These are phyloP conservation scores for Brettanomyces bruxellensis DNA, from an alignment of 805 yeast species.

Conservation along the genomic window DNA sequence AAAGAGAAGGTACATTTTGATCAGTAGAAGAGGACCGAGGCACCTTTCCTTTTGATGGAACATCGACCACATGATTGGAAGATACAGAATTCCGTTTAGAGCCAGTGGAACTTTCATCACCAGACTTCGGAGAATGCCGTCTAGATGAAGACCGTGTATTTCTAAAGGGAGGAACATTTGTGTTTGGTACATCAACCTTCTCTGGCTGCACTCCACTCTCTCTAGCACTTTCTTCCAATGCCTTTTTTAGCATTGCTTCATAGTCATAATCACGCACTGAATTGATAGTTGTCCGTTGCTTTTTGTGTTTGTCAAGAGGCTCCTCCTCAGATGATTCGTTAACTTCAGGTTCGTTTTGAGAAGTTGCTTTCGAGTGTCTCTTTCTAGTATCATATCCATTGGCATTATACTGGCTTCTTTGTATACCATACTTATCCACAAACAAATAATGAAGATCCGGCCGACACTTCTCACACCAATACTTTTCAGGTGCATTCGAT, in stretches of 20 bases:
- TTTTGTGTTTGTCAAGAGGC: conserved; percentile 4
- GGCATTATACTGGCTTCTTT: conserved; percentile 42
- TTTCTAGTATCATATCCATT: conserved; percentile 15
- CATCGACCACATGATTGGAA: not conserved
- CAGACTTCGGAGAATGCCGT: not conserved
- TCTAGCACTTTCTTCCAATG: conserved; percentile 48
- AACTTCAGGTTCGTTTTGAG: not conserved
- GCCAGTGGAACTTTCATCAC: not conserved
- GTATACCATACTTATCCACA: conserved; percentile 35
- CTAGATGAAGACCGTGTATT: conserved; percentile 9
- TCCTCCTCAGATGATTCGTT: conserved; percentile 5
- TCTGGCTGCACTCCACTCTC: conserved; percentile 34
- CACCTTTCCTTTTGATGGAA: too few relatives aligned
- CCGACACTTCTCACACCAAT: conserved; percentile 88
- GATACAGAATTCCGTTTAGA: not conserved
- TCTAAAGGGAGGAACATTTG: conserved; percentile 18
- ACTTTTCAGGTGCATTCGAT: conserved; percentile 79
- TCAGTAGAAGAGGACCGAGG: not conserved
- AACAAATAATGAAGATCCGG: conserved; percentile 70
- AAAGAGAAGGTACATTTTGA: not conserved
- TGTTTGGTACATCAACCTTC: conserved; percentile 25
- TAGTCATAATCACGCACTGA: conserved; percentile 25
- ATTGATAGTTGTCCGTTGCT: conserved; percentile 5
- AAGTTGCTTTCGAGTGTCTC: conserved; percentile 7
- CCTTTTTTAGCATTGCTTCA: conserved; percentile 30